phyloP scores from a whole-genome alignment of 192 early-diverging fungal genomes.

The Podila horticola region DNA sequence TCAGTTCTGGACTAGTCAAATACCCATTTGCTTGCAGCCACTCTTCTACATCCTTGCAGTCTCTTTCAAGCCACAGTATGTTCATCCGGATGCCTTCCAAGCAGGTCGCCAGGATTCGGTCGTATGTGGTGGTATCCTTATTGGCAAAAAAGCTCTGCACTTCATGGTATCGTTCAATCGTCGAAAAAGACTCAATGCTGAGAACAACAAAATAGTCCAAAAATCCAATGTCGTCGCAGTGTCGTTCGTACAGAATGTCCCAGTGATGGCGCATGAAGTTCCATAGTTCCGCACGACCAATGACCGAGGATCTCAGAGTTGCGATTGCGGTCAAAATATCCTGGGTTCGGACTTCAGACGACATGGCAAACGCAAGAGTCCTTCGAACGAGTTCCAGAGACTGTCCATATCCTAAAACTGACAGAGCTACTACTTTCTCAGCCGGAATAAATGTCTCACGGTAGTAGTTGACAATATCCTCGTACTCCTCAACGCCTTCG shows the following conservation, averaged over 20 bases:
- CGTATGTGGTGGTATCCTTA: constrained; percentile 60
- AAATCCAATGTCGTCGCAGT: constrained; percentile 69
- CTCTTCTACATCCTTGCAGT: constrained; percentile 33
- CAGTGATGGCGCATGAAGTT: constrained; percentile 71
- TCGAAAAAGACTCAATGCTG: constrained; percentile 59
- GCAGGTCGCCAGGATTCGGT: constrained; percentile 64
- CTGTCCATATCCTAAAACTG: constrained; percentile 61
- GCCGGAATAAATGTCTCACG: constrained; percentile 60
- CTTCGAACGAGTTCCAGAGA: constrained; percentile 58
- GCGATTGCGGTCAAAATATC: constrained; percentile 59
- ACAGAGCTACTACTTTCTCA: constrained; percentile 68
- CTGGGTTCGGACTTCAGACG: constrained; percentile 66
- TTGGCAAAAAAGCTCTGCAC: constrained; percentile 63
- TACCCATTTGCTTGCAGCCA: constrained; percentile 38
- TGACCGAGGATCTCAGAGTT: constrained; percentile 60
- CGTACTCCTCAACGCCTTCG: constrained; percentile 48
- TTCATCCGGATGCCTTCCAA: constrained; percentile 69
- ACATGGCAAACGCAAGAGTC: constrained; percentile 63
- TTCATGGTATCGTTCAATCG: constrained; percentile 58
- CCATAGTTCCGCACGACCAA: constrained; percentile 69
- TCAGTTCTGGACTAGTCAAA: not conserved
- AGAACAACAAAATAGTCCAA: constrained; percentile 64
- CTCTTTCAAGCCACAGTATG: constrained; percentile 44
- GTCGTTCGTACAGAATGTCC: constrained; percentile 60
- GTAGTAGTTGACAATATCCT: constrained; percentile 54